Percentiles rank a stretch among this genome's conserved stretches.
Evolutionary conservation across 2,329 filamentous ascomycete genomes (phyloP).

Genomic region (Onygenales sp.): DNA sequence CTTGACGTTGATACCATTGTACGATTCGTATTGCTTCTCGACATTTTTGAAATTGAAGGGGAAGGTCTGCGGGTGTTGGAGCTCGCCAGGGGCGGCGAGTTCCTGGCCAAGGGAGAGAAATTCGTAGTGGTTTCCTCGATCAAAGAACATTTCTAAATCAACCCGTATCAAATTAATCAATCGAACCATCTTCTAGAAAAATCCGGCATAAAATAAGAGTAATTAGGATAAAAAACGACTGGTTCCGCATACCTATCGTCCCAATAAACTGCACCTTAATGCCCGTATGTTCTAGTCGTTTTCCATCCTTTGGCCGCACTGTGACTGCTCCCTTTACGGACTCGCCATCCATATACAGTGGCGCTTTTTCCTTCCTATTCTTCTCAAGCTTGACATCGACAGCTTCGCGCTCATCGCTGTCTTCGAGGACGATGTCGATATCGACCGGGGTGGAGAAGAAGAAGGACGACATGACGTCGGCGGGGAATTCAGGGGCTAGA

Average conservation of each 20-base stretch:
- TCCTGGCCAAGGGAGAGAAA: constrained; percentile 96
- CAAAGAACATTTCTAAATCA: constrained; percentile 91
- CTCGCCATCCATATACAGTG: constrained; percentile 95
- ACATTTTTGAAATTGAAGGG: constrained; percentile 99
- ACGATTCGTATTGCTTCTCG: constrained; percentile 99
- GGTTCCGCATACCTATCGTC: constrained; percentile 64
- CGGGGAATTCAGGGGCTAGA: neutral
- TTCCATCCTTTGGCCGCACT: constrained; percentile 92
- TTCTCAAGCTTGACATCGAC: constrained; percentile 98
- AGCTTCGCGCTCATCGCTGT: constrained; percentile 86
- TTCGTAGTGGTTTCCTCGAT: constrained; percentile 97
- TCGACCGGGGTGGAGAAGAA: constrained; percentile 98
- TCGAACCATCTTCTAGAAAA: constrained; percentile 3
- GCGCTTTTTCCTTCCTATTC: constrained; percentile 92
- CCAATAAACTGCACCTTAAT: constrained; percentile 99
- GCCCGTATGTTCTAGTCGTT: constrained; percentile 92
- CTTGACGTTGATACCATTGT: constrained; percentile 99
- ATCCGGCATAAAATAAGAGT: neutral
- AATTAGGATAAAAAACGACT: neutral
- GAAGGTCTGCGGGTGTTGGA: constrained; percentile 97
- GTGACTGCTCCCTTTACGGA: constrained; percentile 96
- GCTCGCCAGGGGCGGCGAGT: constrained; percentile 89
- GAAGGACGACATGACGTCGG: constrained; percentile 75
- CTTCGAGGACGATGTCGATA: constrained; percentile 96
- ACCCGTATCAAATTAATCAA: constrained; percentile 4